Percentiles rank a stretch among this genome's conserved stretches.
phyloP scores from a whole-genome alignment of 73 alveolate genomes.

The Durusdinium trenchii region DNA sequence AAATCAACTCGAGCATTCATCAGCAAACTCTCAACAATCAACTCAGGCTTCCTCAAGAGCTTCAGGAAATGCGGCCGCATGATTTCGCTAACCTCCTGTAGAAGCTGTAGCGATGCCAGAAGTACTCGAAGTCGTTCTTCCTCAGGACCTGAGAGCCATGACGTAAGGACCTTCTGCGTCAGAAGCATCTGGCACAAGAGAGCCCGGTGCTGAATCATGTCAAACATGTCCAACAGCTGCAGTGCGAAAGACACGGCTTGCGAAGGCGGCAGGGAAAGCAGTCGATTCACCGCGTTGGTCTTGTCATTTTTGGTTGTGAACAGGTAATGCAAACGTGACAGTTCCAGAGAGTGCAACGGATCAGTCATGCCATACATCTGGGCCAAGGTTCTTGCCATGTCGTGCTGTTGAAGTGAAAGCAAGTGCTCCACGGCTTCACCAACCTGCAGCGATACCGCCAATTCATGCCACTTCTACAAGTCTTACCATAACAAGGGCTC shows the following conservation, averaged over 20 bases:
- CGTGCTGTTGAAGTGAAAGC: slow-evolving; percentile 91
- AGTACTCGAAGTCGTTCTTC: slow-evolving; percentile 77
- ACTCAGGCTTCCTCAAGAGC: slow-evolving; percentile 83
- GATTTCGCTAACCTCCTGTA: slow-evolving; percentile 66
- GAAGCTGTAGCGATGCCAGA: slow-evolving; percentile 82
- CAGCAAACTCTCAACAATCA: slow-evolving; percentile 77
- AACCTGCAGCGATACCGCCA: too few species aligned
- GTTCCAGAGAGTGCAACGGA: slow-evolving; percentile 93
- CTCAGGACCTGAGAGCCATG: slow-evolving; percentile 83
- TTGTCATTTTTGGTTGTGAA: slow-evolving; percentile 79
- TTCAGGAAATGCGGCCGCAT: slow-evolving; percentile 85
- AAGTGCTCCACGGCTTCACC: slow-evolving; percentile 79
- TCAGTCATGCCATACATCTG: slow-evolving; percentile 91
- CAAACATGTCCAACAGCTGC: slow-evolving; percentile 93
- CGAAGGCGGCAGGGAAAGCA: slow-evolving; percentile 74
- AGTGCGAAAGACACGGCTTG: slow-evolving; percentile 93
- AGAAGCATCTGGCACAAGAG: slow-evolving; percentile 91
- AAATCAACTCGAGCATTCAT: slow-evolving; percentile 92
- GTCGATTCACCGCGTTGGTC: slow-evolving; percentile 86
- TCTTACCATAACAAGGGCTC: too few species aligned
- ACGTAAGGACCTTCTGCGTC: slow-evolving; percentile 48
- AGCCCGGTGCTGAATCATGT: slow-evolving; percentile 80
- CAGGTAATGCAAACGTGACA: slow-evolving; percentile 60
- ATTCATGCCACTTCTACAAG: too few species aligned
- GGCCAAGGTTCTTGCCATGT: slow-evolving; percentile 92